phyloP scores from a whole-genome alignment of 1,284 basidiomycete species.

The Sutorius eximius region DNA sequence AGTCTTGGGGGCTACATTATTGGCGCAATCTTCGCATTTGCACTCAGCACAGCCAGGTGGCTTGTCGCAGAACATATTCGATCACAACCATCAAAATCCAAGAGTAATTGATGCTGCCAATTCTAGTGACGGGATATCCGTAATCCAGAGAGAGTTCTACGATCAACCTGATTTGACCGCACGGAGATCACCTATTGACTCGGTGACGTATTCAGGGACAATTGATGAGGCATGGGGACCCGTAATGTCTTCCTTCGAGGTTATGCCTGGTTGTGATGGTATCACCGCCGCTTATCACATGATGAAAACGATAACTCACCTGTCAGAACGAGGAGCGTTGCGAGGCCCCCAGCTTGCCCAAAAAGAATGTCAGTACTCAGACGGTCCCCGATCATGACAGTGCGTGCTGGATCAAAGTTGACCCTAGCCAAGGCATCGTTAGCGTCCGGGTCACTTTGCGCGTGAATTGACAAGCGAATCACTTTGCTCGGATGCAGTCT shows the following conservation, averaged over 20 bases:
- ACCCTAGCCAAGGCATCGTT: constrained; percentile 53
- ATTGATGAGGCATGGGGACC: constrained; percentile 70
- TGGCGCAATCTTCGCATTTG: constrained; percentile 59
- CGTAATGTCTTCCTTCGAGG: constrained; percentile 66
- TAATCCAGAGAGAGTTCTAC: constrained; percentile 11
- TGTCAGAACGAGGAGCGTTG: constrained; percentile 92
- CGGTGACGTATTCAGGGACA: constrained; percentile 80
- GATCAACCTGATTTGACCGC: constrained; percentile 25
- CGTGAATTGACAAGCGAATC: constrained; percentile 27
- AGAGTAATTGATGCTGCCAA: constrained; percentile 16
- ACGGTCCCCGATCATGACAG: constrained; percentile 95
- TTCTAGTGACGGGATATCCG: constrained; percentile 5
- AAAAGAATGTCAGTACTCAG: constrained; percentile 95
- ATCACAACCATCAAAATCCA: constrained; percentile 17
- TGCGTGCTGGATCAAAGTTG: constrained; percentile 78
- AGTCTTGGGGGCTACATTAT: constrained; percentile 68
- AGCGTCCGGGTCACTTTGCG: background rate
- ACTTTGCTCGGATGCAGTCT: constrained; percentile 96
- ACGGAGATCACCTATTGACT: constrained; percentile 76
- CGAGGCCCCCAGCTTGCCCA: constrained; percentile 81
- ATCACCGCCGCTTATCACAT: constrained; percentile 1
- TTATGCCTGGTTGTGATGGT: constrained; percentile 56
- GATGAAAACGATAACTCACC: constrained; percentile 47
- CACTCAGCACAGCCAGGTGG: constrained; percentile 45
- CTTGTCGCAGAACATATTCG: constrained; percentile 41